A percentile compares a stretch with the other conserved stretches of the same genome.
Conservation (phyloP, 2,329 filamentous ascomycete genomes). For the Colletotrichum scovillei region DNA sequence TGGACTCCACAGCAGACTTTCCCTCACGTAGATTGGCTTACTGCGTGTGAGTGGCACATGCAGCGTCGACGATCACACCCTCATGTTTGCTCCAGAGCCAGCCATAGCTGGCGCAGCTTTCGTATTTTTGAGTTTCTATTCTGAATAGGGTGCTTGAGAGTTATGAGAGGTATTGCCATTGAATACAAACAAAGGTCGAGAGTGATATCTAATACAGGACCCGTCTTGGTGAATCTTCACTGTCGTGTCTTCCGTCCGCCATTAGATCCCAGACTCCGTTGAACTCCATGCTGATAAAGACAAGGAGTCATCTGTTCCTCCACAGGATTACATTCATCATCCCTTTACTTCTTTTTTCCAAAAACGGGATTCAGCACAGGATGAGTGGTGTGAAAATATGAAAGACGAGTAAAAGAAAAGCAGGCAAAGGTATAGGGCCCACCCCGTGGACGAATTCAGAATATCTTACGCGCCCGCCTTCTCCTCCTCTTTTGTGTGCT, state of each 20-base stretch:
- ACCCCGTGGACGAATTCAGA: background rate
- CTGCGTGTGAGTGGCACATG: background rate
- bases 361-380: background rate
- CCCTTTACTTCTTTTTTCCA: background rate
- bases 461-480: background rate
- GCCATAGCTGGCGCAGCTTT: background rate
- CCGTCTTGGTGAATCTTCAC: background rate
- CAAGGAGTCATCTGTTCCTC: background rate
- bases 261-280: background rate
- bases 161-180: background rate
- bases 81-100: background rate
- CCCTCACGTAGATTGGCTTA: background rate
- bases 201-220: background rate
- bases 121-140: background rate
- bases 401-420: background rate
- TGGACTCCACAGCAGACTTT: background rate
- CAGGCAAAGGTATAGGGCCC: background rate
- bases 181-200: background rate
- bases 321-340: background rate
- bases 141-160: background rate
- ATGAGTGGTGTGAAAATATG: background rate
- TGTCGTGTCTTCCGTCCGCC: background rate
- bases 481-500: background rate
- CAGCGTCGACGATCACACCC: background rate
- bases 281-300: background rate